These are phyloP conservation scores for Tylopilus rubrobrunneus DNA, from an alignment of 768 basidiomycete genomes.

Conservation along the genomic window DNA sequence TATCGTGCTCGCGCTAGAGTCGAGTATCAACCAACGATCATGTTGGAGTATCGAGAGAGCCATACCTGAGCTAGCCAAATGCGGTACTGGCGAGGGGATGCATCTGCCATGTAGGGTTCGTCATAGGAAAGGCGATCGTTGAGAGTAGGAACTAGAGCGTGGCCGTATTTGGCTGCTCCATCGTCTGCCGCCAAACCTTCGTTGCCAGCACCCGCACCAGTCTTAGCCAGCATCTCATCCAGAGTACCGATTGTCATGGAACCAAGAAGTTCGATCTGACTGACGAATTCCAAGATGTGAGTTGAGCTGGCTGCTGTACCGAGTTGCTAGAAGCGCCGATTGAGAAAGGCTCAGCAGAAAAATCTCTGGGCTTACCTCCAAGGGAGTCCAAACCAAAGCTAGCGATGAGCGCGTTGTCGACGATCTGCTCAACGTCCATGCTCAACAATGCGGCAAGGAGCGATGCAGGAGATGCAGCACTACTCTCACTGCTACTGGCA, in stretches of 20 bases:
- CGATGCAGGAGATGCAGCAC: conserved; percentile 22
- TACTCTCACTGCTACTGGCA: conserved; percentile 9
- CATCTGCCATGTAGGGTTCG: conserved; percentile 28
- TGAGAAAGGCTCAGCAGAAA: neutral
- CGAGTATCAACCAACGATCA: neutral
- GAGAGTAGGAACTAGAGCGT: conserved; percentile 26
- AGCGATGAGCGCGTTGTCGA: conserved; percentile 28
- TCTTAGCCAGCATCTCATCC: conserved; percentile 24
- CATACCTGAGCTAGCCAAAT: conserved; percentile 33
- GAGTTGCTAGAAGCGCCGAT: conserved; percentile 17
- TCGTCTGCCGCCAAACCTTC: conserved; percentile 16
- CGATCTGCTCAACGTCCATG: conserved; percentile 27
- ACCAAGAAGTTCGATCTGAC: conserved; percentile 24
- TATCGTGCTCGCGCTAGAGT: conserved; percentile 26
- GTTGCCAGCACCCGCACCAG: conserved; percentile 5
- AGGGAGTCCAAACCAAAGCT: conserved; percentile 25
- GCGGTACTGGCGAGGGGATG: conserved; percentile 25
- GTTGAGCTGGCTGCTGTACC: conserved; percentile 29
- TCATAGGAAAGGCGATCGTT: conserved; percentile 31
- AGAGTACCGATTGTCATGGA: conserved; percentile 21
- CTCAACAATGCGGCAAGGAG: conserved; percentile 22
- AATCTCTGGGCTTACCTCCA: conserved; percentile 17
- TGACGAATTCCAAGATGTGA: conserved; percentile 24
- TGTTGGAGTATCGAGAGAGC: neutral
- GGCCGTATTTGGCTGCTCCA: conserved; percentile 25